Conservation (phyloP, 164 flowering plant genomes). For the Cinnamomum chago region DNA sequence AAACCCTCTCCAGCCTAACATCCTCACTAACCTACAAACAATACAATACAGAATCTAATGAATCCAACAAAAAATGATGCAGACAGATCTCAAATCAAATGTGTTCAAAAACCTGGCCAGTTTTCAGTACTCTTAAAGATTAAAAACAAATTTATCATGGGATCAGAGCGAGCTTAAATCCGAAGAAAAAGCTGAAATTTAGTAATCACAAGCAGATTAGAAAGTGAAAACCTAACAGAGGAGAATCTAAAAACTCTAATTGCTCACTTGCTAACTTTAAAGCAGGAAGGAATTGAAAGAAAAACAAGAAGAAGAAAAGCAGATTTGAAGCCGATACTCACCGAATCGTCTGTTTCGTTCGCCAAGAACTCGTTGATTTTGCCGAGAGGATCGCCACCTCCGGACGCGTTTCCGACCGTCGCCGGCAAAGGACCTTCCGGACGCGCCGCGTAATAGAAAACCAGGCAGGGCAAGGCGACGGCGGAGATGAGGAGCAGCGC, state of each 20-base stretch:
- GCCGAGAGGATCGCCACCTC: neutral
- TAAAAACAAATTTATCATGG: no score
- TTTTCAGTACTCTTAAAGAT: neutral
- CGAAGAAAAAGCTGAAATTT: neutral
- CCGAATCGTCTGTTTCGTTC: neutral
- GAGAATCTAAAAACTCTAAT: neutral
- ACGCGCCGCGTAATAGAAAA: slow-evolving; percentile 4
- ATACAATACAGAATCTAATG: no score
- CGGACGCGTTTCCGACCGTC: neutral
- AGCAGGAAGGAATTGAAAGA: neutral
- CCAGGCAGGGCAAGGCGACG: slow-evolving; percentile 12
- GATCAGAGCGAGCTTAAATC: no score
- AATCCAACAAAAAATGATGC: no score
- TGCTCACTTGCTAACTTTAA: neutral
- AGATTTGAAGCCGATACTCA: slow-evolving; percentile 4
- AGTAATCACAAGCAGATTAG: neutral
- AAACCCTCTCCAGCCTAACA: slow-evolving; percentile 40
- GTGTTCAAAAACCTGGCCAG: no score
- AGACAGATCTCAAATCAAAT: neutral
- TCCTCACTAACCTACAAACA: slow-evolving; percentile 35
- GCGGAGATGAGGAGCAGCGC: slow-evolving; percentile 2
- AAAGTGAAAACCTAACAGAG: neutral
- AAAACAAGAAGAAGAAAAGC: neutral
- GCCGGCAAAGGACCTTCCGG: neutral
- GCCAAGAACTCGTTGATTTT: neutral